Conservation (phyloP, 208 protist species). For the Vickermania ingenoplastis region DNA sequence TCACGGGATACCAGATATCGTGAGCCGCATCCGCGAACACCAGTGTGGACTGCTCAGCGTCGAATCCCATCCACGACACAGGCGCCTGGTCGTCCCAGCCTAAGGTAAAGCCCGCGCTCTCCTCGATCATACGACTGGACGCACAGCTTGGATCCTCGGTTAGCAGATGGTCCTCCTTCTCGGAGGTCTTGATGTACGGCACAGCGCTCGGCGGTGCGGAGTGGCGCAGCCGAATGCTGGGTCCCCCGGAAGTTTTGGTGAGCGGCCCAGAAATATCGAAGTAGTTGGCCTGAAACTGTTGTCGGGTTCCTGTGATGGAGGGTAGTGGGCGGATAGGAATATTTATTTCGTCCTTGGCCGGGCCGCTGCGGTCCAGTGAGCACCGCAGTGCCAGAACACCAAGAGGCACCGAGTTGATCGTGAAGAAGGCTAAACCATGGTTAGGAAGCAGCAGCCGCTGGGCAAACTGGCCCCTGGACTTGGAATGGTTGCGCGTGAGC, state of each 20-base stretch:
- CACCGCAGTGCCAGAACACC: slow-evolving; percentile 48
- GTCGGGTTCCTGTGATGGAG: neutral
- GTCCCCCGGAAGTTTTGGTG: slow-evolving; percentile 7
- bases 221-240: slow-evolving; percentile 5
- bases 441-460: slow-evolving; percentile 34
- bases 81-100: slow-evolving; percentile 10
- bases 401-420: slow-evolving; percentile 17
- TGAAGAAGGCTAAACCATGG: slow-evolving; percentile 68
- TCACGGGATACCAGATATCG: slow-evolving; percentile 35
- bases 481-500: slow-evolving; percentile 45
- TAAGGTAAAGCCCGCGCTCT: neutral
- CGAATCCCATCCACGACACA: slow-evolving; percentile 62
- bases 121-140: slow-evolving; percentile 4
- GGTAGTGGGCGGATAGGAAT: neutral
- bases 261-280: slow-evolving; percentile 18
- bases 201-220: neutral
- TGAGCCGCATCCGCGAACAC: slow-evolving; percentile 36
- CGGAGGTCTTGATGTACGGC: neutral
- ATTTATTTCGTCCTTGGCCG: neutral
- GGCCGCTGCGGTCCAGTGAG: slow-evolving; percentile 10
- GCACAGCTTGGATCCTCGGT: slow-evolving; percentile 4
- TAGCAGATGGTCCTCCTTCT: neutral
- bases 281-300: slow-evolving; percentile 13
- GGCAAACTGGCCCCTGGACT: neutral
- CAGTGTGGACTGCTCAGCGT: slow-evolving; percentile 16